Percentiles rank a stretch among this genome's conserved stretches.
These are phyloP conservation scores for Colletotrichum graminicola DNA, from an alignment of 2,329 filamentous ascomycete species.

Conservation along the genomic window DNA sequence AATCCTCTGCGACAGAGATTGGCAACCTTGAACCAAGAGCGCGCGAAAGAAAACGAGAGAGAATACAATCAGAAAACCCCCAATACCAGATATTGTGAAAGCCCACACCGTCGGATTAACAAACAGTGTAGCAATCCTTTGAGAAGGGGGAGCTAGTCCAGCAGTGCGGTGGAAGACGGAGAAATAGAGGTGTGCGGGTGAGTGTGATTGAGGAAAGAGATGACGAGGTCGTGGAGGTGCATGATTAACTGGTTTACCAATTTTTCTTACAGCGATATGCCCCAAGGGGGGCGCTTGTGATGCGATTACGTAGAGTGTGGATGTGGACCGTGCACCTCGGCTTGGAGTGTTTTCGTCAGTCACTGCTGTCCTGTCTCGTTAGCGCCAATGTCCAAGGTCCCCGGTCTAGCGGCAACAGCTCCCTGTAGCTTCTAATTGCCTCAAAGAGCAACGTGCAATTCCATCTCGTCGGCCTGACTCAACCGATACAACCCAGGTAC, in stretches of 20 bases:
- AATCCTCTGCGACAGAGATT: slow-evolving; percentile 14
- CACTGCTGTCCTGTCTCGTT: slow-evolving; percentile 4
- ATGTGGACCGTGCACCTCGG: slow-evolving; percentile 4
- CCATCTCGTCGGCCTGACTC: slow-evolving; percentile 34
- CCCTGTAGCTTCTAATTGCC: slow-evolving; percentile 27
- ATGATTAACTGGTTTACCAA: not conserved
- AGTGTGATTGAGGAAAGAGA: slow-evolving; percentile 2
- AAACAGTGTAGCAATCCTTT: slow-evolving; percentile 3
- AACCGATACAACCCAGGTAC: slow-evolving; percentile 17
- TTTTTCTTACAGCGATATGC: slow-evolving; percentile 22
- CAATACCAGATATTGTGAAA: slow-evolving; percentile 11
- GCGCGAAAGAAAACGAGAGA: slow-evolving; percentile 24
- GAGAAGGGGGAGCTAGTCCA: not conserved
- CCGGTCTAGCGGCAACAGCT: not conserved
- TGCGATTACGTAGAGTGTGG: slow-evolving; percentile 14
- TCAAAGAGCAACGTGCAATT: slow-evolving; percentile 33
- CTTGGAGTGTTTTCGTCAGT: slow-evolving; percentile 6
- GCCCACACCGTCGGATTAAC: slow-evolving; percentile 9
- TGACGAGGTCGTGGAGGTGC: not conserved
- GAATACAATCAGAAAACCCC: slow-evolving; percentile 16
- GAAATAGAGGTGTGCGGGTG: slow-evolving; percentile 15
- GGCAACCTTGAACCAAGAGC: slow-evolving; percentile 23
- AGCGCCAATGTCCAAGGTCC: not conserved
- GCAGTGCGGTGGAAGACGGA: slow-evolving; percentile 18
- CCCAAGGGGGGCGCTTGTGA: not conserved